Evolutionary conservation across 768 basidiomycete genomes (phyloP), one percentile per base, ranked within the genome.

Genomic region (Amanita inopinata): DNA sequence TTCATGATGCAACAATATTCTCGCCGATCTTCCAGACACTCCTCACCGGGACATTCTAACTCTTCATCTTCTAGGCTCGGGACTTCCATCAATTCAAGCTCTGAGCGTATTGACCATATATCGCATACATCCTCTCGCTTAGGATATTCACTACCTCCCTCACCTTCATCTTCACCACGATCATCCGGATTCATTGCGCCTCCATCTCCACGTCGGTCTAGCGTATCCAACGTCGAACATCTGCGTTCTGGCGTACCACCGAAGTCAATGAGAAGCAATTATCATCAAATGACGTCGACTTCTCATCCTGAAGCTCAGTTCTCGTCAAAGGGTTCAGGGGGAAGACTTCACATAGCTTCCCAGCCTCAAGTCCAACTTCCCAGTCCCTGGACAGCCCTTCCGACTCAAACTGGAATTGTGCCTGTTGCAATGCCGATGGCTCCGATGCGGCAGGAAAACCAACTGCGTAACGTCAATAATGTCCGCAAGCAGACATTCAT

Each of bases 1-100:
- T 86, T 85, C 59, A 83, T 84, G 78, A 70, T 81, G 63, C 74
- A 75, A 42, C 70, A 75, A 45, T 75, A 68, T 44, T 67, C 74
- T 22, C 65, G 70, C 17, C 60, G 57, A 37, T 43, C 41, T 17
- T 61, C 63, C 30, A 53, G 59, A 48, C 51, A 62, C 18, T 56
- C 61, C 2, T 65, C 66, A 2, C 60, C 61, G 15, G 56, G 57
- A 7, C 51, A 57, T 3, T 60, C 67, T 0, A 57, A 58, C 9
- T 59, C 62, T 10, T 59, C 62, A 7, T 53, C 56, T 17, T 68
- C 65, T n/a, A 52, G 64, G n/a, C 55, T 61, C n/a, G 62, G 59
- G 8, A 40, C 56, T 32, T 56, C 62, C 23, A 47, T 59, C 49
- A 65, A 56, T 19, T 61, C 60, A 24, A 68, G 62, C 52, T 48